phyloP scores from a whole-genome alignment of 2,329 filamentous ascomycete species.

The Calonectria henricotiae region DNA sequence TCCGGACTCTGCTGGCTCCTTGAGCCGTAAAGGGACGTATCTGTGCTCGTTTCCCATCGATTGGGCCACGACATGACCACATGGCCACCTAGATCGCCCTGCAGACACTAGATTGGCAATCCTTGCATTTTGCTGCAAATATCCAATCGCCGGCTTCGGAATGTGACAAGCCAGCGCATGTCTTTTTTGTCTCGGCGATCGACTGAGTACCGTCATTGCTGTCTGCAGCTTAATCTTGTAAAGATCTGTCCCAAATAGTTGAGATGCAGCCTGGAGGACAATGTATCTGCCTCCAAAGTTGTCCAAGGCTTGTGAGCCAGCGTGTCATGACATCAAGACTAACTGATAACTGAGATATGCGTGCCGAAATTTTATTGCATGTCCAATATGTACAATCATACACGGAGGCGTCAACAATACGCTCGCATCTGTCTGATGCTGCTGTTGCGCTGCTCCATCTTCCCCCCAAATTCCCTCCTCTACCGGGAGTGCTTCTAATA shows the following conservation, averaged over 20 bases:
- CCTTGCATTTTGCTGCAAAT: conserved; percentile 37
- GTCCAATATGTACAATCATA: conserved; percentile 52
- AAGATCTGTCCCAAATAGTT: background rate
- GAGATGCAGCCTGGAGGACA: background rate
- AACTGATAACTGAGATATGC: conserved; percentile 21
- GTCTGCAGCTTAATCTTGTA: background rate
- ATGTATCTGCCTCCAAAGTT: background rate
- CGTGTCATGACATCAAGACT: conserved; percentile 31
- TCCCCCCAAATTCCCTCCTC: conserved; percentile 44
- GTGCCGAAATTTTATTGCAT: conserved; percentile 45
- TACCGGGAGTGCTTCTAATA: conserved; percentile 51
- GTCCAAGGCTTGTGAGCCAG: background rate
- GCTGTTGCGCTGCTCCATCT: conserved; percentile 35
- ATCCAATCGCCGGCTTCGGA: conserved; percentile 46
- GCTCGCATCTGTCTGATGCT: conserved; percentile 39
- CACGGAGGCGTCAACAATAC: conserved; percentile 45
- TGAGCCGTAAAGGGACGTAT: conserved; percentile 34
- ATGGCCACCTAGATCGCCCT: conserved; percentile 35
- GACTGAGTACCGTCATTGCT: conserved; percentile 29
- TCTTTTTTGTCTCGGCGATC: conserved; percentile 32
- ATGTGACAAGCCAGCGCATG: conserved; percentile 32
- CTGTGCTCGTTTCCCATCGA: conserved; percentile 31
- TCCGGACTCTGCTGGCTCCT: conserved; percentile 19
- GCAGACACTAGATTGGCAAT: conserved; percentile 34
- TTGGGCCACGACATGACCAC: conserved; percentile 41